These are phyloP conservation scores for Raddia distichophylla DNA, from an alignment of 176 grass and related monocot species.

Conservation along the genomic window DNA sequence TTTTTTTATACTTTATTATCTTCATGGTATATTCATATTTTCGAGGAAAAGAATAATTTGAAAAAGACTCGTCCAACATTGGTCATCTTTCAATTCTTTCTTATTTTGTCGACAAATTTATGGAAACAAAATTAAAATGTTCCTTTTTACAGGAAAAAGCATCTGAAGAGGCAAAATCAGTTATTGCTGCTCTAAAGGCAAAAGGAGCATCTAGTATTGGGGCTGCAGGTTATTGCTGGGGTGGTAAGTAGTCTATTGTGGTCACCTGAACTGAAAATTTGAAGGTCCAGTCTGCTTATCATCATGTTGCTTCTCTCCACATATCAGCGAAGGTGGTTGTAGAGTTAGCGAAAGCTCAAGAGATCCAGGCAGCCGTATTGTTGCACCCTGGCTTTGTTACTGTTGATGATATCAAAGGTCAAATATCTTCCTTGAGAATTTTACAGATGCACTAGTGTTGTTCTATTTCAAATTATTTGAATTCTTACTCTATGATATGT, in stretches of 20 bases:
- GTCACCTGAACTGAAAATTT: neutral
- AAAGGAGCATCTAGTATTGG: conserved; percentile 65
- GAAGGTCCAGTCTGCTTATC: conserved; percentile 3
- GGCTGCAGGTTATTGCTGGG: conserved; percentile 91
- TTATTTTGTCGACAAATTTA: neutral
- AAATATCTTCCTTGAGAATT: conserved; percentile 24
- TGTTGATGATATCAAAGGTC: conserved; percentile 79
- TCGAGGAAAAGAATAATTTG: neutral
- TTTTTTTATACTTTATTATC: neutral
- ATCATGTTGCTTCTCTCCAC: neutral
- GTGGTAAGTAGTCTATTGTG: conserved; percentile 52
- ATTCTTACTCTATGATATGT: neutral
- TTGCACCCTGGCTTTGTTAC: conserved; percentile 64
- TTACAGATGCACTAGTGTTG: neutral
- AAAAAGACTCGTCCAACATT: neutral
- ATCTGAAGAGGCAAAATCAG: conserved; percentile 78
- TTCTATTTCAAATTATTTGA: conserved; percentile 11
- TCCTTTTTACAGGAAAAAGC: conserved; percentile 53
- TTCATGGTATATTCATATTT: neutral
- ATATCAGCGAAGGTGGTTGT: conserved; percentile 74
- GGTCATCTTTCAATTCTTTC: too few relatives aligned
- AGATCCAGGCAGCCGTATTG: conserved; percentile 73
- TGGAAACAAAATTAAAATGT: neutral
- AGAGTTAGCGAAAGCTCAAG: conserved; percentile 67
- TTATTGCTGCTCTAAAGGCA: conserved; percentile 68